These are phyloP conservation scores for Leucocoprinus leucothites DNA, from an alignment of 768 basidiomycete genomes.

Conservation along the genomic window DNA sequence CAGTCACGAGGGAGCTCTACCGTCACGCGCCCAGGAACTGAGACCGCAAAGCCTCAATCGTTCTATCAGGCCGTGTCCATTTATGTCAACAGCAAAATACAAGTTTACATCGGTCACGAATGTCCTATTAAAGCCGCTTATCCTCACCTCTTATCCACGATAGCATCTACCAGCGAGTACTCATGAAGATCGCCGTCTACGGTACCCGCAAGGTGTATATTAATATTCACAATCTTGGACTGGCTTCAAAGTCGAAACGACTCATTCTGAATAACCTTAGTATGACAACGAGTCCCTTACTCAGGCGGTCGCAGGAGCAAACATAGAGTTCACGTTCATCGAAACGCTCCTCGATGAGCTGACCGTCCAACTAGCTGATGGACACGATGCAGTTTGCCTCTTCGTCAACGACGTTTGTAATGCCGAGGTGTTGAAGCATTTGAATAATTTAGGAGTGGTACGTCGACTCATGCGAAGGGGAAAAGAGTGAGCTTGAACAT, in stretches of 20 bases:
- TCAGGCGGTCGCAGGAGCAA: slow-evolving; percentile 22
- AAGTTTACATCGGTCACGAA: no score
- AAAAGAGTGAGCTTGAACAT: background rate
- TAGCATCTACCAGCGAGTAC: background rate
- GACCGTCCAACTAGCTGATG: slow-evolving; percentile 33
- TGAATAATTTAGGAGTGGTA: slow-evolving; percentile 34
- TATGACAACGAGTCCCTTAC: slow-evolving; percentile 35
- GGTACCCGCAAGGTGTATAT: slow-evolving; percentile 29
- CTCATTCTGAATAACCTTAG: slow-evolving; percentile 16
- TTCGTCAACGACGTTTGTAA: slow-evolving; percentile 43
- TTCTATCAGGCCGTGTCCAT: no score
- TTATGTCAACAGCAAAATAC: no score
- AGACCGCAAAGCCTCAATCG: no score
- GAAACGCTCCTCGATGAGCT: slow-evolving; percentile 33
- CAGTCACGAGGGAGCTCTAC: no score
- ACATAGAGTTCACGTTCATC: slow-evolving; percentile 33
- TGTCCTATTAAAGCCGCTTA: no score
- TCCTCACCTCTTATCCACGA: no score
- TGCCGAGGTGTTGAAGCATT: slow-evolving; percentile 27
- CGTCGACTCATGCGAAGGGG: no score
- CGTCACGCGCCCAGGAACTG: no score
- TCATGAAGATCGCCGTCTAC: slow-evolving; percentile 39
- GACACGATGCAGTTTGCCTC: slow-evolving; percentile 36
- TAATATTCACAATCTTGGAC: no score
- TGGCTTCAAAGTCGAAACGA: background rate